Evolutionary conservation across 192 early-diverging fungal genomes (phyloP).

Genomic region (Globomyces pollinis-pini): DNA sequence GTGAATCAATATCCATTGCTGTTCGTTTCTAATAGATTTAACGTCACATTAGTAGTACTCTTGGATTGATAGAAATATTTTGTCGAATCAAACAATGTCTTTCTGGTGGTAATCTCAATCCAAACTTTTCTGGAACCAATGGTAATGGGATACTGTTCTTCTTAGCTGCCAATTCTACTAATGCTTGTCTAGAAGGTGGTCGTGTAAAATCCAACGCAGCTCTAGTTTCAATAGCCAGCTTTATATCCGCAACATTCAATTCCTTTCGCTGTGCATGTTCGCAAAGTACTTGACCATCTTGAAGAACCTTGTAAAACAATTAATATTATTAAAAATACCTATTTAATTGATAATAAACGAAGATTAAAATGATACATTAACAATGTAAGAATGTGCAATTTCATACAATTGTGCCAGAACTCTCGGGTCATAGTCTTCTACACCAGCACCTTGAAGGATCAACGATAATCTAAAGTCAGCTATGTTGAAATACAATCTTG

Average conservation of each 20-base stretch:
- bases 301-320: too few relatives aligned
- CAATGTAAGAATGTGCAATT: slow-evolving; percentile 86
- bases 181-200: slow-evolving; percentile 75
- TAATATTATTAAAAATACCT: too few relatives aligned
- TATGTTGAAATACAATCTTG: too few relatives aligned
- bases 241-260: slow-evolving; percentile 76
- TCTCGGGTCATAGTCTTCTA: slow-evolving; percentile 84
- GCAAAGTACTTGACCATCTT: slow-evolving; percentile 83
- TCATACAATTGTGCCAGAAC: slow-evolving; percentile 88
- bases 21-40: background rate
- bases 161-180: slow-evolving; percentile 34
- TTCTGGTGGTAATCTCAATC: slow-evolving; percentile 48
- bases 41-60: background rate
- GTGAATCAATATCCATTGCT: background rate
- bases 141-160: slow-evolving; percentile 46
- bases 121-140: slow-evolving; percentile 41
- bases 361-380: slow-evolving; percentile 87
- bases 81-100: slow-evolving; percentile 37
- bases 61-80: slow-evolving; percentile 40
- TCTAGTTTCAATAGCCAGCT: slow-evolving; percentile 84
- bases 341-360: too few relatives aligned
- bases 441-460: slow-evolving; percentile 72
- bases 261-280: slow-evolving; percentile 81
- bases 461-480: slow-evolving; percentile 60
- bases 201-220: slow-evolving; percentile 85